Evolutionary conservation across 116 monocot species (phyloP).

Genomic region (Trichopus zeylanicus): DNA sequence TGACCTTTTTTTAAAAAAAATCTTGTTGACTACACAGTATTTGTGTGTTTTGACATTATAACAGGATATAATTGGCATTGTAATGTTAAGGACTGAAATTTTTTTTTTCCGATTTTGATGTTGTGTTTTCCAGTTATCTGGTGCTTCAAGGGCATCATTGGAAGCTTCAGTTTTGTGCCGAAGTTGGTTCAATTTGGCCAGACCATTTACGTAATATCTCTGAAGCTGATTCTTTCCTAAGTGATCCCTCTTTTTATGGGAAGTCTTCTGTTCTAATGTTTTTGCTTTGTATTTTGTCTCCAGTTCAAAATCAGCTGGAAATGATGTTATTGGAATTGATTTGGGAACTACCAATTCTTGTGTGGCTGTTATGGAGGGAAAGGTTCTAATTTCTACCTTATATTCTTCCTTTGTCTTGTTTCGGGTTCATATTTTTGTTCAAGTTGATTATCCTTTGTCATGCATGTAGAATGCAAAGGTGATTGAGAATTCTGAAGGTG

Average conservation of each 20-base stretch:
- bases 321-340: constrained; percentile 44
- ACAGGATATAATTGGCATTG: no score
- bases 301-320: constrained; percentile 31
- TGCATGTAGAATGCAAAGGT: constrained; percentile 31
- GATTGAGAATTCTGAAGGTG: constrained; percentile 44
- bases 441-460: background rate
- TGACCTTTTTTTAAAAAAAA: no score
- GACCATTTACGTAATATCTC: constrained; percentile 22
- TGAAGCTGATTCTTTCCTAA: background rate
- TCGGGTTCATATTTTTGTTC: background rate
- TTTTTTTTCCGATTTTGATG: background rate
- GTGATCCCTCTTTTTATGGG: background rate
- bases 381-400: constrained; percentile 11
- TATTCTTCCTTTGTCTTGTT: background rate
- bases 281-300: background rate
- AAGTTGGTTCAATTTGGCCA: constrained; percentile 18
- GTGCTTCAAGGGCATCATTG: constrained; percentile 9
- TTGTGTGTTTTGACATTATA: no score
- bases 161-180: constrained; percentile 6
- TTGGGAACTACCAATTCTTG: constrained; percentile 47
- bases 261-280: background rate
- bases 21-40: no score
- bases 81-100: background rate
- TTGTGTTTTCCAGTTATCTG: constrained; percentile 8
- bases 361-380: constrained; percentile 45